Conservation (phyloP, 1,284 basidiomycete species). For the Inonotus hispidus region DNA sequence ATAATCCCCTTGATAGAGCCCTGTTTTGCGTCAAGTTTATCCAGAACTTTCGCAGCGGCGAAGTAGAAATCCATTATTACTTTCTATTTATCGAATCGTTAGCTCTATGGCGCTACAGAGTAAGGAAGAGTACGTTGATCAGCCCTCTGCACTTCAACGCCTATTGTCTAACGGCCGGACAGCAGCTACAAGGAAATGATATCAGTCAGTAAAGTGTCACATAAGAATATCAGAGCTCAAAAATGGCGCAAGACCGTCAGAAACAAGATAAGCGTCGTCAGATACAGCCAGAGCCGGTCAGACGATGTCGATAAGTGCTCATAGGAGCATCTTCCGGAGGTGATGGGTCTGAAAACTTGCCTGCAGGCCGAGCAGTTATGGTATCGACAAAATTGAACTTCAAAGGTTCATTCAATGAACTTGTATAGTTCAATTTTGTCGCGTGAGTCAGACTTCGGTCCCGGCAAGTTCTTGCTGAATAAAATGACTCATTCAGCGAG, state of each 20-base stretch:
- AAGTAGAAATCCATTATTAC: constrained; percentile 88
- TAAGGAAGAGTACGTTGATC: background rate
- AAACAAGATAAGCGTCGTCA: constrained; percentile 36
- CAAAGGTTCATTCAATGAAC: no score
- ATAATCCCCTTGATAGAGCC: constrained; percentile 82
- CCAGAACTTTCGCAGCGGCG: constrained; percentile 75
- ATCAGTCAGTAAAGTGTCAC: constrained; percentile 1
- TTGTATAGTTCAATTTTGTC: no score
- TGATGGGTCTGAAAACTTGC: constrained; percentile 4
- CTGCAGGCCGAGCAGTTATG: background rate
- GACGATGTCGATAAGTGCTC: constrained; percentile 84
- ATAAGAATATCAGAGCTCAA: background rate
- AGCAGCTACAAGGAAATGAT: background rate
- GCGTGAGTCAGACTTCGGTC: no score
- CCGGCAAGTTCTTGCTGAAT: no score
- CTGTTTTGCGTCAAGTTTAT: constrained; percentile 79
- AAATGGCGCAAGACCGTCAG: constrained; percentile 29
- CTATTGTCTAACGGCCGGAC: background rate
- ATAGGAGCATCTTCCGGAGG: constrained; percentile 43
- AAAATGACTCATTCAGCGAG: no score
- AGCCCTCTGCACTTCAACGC: background rate
- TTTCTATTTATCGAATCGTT: background rate
- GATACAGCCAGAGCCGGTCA: constrained; percentile 39
- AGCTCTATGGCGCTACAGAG: background rate
- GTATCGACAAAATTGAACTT: no score